These are phyloP conservation scores for Macrolepiota fuliginosa DNA, from an alignment of 768 basidiomycete species.

Conservation along the genomic window DNA sequence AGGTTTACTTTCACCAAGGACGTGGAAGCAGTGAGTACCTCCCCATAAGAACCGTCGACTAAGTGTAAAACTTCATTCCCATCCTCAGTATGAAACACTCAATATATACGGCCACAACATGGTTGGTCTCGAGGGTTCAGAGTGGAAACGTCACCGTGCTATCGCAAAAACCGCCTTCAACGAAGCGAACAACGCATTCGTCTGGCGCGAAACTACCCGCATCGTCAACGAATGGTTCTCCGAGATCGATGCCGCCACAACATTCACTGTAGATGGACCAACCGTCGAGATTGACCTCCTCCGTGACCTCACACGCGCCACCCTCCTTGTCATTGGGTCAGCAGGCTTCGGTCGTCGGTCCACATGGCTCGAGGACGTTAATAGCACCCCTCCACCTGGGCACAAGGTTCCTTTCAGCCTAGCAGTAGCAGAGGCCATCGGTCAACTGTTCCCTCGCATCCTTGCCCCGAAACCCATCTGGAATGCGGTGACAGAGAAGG, in stretches of 20 bases:
- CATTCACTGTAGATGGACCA: neutral
- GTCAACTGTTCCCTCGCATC: conserved; percentile 25
- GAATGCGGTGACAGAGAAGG: conserved; percentile 22
- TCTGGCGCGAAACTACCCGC: conserved; percentile 43
- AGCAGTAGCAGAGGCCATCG: conserved; percentile 29
- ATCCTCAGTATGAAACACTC: conserved; percentile 33
- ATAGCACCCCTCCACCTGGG: conserved; percentile 23
- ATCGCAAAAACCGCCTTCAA: conserved; percentile 49
- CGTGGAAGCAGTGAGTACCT: conserved; percentile 27
- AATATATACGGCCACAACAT: conserved; percentile 48
- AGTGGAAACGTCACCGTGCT: conserved; percentile 47
- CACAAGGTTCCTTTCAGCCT: conserved; percentile 33
- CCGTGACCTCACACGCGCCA: conserved; percentile 26
- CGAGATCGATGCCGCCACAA: conserved; percentile 25
- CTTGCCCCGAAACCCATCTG: conserved; percentile 33
- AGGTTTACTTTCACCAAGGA: conserved; percentile 39
- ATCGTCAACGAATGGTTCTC: conserved; percentile 41
- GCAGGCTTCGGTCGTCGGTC: conserved; percentile 40
- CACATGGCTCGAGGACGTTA: conserved; percentile 30
- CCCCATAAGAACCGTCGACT: neutral
- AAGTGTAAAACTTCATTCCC: neutral
- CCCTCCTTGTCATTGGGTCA: conserved; percentile 37
- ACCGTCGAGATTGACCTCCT: conserved; percentile 20
- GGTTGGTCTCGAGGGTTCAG: conserved; percentile 36
- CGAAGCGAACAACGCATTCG: conserved; percentile 48